These are phyloP conservation scores for Cercospora citrullina DNA, from an alignment of 2,329 filamentous ascomycete genomes.

Conservation along the genomic window DNA sequence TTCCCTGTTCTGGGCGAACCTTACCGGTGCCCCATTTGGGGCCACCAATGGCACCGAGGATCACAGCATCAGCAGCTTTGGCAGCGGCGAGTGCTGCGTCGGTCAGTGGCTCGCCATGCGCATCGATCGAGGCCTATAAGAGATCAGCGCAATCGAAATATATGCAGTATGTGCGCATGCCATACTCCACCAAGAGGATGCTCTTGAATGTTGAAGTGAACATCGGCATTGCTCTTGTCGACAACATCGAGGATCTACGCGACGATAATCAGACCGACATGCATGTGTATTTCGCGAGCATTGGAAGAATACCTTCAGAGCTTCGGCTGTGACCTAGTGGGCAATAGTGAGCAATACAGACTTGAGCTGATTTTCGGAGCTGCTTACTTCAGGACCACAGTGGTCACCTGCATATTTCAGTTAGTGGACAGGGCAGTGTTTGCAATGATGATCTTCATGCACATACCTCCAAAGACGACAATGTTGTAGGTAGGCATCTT, in stretches of 20 bases:
- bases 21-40: conserved; percentile 92
- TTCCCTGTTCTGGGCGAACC: conserved; percentile 88
- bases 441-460: not conserved
- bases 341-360: conserved; percentile 14
- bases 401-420: conserved; percentile 58
- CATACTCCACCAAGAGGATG: conserved; percentile 87
- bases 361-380: not conserved
- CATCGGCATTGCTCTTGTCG: conserved; percentile 67
- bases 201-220: conserved; percentile 86
- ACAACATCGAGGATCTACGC: conserved; percentile 73
- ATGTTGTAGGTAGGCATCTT: conserved; percentile 33
- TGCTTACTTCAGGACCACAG: conserved; percentile 76
- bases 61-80: conserved; percentile 82
- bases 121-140: conserved; percentile 80
- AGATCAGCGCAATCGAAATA: conserved; percentile 9
- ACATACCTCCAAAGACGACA: conserved; percentile 30
- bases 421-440: not conserved
- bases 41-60: conserved; percentile 93
- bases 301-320: conserved; percentile 65
- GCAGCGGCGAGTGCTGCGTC: conserved; percentile 79
- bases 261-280: not conserved
- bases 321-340: conserved; percentile 74
- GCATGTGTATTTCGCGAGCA: not conserved
- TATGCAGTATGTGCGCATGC: conserved; percentile 13
- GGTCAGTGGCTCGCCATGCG: conserved; percentile 74